Base-by-base conservation (phyloP, 129 eudicot species). In the Dittrichia graveolens region DNA sequence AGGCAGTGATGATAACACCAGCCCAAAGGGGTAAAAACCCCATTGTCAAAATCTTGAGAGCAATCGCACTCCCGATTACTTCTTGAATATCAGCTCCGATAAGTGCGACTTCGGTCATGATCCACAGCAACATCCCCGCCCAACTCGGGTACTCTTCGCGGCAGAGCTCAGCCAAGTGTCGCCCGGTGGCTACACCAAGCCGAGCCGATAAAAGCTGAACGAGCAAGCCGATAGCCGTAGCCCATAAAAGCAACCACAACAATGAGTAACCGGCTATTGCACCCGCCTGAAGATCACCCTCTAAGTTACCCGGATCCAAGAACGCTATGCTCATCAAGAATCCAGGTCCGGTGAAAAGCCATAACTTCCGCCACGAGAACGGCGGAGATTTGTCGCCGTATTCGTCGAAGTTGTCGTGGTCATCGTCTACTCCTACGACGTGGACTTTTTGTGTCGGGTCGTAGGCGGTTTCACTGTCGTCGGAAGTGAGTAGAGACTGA, bases 41-140 rank as follows among this genome's bases (percentile, higher is more conserved):
- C 59, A 82, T 62, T 19, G 92, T 89, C 75, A 93, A 65, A 75
- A 93, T 89, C 80, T 89, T 89, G 16, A 93, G 82, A 18, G 96
- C 98, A 82, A 93, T 89, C 3, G 96, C 96, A 84, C 98, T 92
- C 7, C 98, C 98, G 69, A 92, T 92, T n/a, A 93, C 95, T 72
- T 93, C 98, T 63, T 93, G 98, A 42, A 93, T 92, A 83, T 92
- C 96, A 44, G 98, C 83, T 35, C 98, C 98, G 35, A 92, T 84
- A 24, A 92, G 70, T 4, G 98, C 98, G 57, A 87, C 14, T 69
- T 93, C 98, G n/a, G 98, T 87, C 98, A 93, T 93, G 34, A 86
- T 9, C 98, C 98, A 93, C 43, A 93, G 56, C 77, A 89, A 16
- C 39, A 79, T 38, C 75, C 95, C 78, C 4, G 98, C 98, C 98